Evolutionary conservation across 23 red algal species (phyloP).

Genomic region (Gracilaria caudata): DNA sequence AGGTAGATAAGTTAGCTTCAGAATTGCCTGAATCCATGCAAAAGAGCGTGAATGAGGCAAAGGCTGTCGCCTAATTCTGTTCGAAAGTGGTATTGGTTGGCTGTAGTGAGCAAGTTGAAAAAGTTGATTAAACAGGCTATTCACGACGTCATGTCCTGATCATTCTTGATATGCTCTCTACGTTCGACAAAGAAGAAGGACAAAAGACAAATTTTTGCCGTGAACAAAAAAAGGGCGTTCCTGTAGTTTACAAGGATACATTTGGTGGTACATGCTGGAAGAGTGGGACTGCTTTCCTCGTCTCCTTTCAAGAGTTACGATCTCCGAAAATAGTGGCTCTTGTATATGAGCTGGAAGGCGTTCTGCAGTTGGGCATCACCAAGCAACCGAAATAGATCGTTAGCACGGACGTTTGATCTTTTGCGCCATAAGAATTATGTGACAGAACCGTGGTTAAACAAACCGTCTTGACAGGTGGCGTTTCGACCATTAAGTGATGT

Average conservation of each 20-base stretch:
- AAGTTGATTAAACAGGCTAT: constrained; percentile 21
- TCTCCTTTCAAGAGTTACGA: not conserved
- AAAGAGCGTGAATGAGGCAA: constrained; percentile 42
- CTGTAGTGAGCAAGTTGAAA: not conserved
- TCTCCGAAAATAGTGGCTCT: constrained; percentile 13
- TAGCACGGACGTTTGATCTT: not conserved
- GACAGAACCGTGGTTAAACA: constrained; percentile 11
- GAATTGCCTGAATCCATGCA: constrained; percentile 52
- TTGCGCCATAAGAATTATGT: not conserved
- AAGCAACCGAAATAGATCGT: not conserved
- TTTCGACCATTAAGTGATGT: constrained; percentile 14
- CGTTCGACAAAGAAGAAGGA: not conserved
- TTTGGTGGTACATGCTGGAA: constrained; percentile 7
- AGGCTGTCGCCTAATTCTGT: constrained; percentile 18
- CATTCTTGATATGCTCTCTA: not conserved
- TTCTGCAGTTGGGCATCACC: not conserved
- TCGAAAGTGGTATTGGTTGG: not conserved
- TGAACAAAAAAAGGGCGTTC: not conserved
- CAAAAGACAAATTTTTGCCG: not conserved
- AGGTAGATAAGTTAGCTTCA: constrained; percentile 38
- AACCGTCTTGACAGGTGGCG: not conserved
- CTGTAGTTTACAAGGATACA: constrained; percentile 1
- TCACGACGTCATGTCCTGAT: not conserved
- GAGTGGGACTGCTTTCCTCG: constrained; percentile 15
- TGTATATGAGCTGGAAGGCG: not conserved